Evolutionary conservation across 306 rosid genomes (phyloP), one percentile per base, ranked within the genome.

Genomic region (Vigna nakashimae): DNA sequence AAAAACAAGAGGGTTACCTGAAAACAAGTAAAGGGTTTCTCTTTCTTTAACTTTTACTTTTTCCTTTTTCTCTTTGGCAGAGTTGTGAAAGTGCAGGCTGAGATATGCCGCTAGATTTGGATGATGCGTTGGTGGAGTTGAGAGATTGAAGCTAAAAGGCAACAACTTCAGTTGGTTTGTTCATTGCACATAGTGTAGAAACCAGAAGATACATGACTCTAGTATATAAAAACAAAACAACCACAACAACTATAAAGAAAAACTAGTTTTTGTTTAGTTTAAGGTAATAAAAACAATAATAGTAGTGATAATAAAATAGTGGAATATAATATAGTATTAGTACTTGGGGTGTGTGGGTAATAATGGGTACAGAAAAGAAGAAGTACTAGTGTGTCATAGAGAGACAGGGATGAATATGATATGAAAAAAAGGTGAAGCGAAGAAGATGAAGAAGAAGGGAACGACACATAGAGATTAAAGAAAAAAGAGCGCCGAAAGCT

Each of bases 401-500:
- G 63, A 43, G 4, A 58, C 2, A 58, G 63, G 9, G 28, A 57
- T 14, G n/a, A 42, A 42, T 40, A 40, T 40, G 45, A 40, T 40
- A 40, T 40, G 45, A 34, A 6, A 73, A 30, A 51, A 32, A 38
- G 0, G 26, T 16, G 60, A 17, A 48, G 36, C 7, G 9, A 17
- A 3, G 5, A 36, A 2, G 7, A 9, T 2, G 46, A 42, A 6
- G 7, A 42, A 7, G 46, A 42, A 42, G 46, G 20, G 30, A 26
- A 71, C 10, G 17, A 3, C 26, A 14, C 64, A 9, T 3, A 38
- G 60, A 40, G 72, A 81, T 36, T 58, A 72, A 84, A 82, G 79
- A 86, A 76, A 36, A 83, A 86, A 75, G 73, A 83, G 87, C 87
- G 90, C 94, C 97, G 92, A 92, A 93, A 91, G 94, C 88, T 89